Evolutionary conservation across 192 early-diverging fungal species (phyloP).

Genomic region (Allomyces macrogynus): DNA sequence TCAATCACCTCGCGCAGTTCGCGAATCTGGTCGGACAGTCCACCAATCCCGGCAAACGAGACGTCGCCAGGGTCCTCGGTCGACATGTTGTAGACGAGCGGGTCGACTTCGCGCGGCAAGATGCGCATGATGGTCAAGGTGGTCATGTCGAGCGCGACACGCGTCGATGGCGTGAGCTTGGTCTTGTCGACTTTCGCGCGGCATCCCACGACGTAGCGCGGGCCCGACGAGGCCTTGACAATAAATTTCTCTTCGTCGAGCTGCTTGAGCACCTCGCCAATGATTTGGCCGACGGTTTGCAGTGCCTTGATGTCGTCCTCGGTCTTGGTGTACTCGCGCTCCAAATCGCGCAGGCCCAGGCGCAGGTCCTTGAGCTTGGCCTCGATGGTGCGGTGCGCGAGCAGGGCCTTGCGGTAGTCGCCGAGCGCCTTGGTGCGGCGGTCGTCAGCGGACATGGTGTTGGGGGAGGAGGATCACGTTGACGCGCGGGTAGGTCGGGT

Average conservation of each 20-base stretch:
- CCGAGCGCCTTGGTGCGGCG: constrained; percentile 56
- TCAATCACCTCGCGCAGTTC: constrained; percentile 98
- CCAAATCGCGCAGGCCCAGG: constrained; percentile 58
- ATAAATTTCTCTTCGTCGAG: constrained; percentile 93
- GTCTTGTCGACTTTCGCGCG: constrained; percentile 82
- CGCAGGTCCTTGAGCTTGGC: constrained; percentile 89
- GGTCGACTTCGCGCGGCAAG: constrained; percentile 94
- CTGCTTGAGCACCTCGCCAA: constrained; percentile 95
- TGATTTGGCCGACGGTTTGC: constrained; percentile 97
- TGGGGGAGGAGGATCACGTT: too few species aligned
- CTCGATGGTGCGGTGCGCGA: constrained; percentile 89
- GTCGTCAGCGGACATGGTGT: constrained; percentile 15
- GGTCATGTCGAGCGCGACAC: constrained; percentile 99
- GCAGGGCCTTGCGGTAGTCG: constrained; percentile 66
- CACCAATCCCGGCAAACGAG: constrained; percentile 93
- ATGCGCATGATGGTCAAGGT: constrained; percentile 99
- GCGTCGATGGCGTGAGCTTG: constrained; percentile 86
- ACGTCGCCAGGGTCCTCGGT: constrained; percentile 88
- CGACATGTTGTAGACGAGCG: constrained; percentile 98
- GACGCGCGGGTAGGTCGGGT: too few species aligned
- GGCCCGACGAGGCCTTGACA: constrained; percentile 89
- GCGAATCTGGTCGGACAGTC: constrained; percentile 85
- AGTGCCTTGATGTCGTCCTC: constrained; percentile 96
- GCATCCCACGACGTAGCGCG: constrained; percentile 95
- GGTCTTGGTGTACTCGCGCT: constrained; percentile 83